Conservation (phyloP, 371 early-diverging fungal genomes). For the Syncephalastrum racemosum region DNA sequence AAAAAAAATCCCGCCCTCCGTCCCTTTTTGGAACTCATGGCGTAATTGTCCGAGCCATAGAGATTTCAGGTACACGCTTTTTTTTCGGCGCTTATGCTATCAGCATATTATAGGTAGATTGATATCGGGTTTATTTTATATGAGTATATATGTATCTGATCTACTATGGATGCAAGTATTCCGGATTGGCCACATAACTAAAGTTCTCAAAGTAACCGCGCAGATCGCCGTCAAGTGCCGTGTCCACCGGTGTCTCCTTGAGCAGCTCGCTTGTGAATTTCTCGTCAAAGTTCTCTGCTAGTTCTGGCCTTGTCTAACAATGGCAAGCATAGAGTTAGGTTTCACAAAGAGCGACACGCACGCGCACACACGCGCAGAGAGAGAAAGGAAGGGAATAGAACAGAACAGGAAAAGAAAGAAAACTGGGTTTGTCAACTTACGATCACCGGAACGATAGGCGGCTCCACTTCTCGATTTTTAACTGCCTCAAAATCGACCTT, state of each 20-base stretch:
- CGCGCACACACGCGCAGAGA: background rate
- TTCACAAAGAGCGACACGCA: background rate
- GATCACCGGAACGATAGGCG: slow-evolving; percentile 77
- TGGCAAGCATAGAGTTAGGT: background rate
- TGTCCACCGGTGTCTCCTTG: slow-evolving; percentile 39
- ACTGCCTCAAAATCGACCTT: slow-evolving; percentile 81
- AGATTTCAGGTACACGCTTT: no score
- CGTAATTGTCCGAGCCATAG: no score
- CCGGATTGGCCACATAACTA: slow-evolving; percentile 42
- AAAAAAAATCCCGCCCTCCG: no score
- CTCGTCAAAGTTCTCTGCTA: slow-evolving; percentile 53
- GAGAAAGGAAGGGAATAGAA: background rate
- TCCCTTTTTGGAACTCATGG: no score
- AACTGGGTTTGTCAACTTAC: slow-evolving; percentile 28
- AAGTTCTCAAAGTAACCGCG: slow-evolving; percentile 44
- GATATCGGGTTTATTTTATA: no score
- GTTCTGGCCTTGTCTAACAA: slow-evolving; percentile 39
- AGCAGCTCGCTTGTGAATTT: slow-evolving; percentile 43
- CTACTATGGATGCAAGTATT: no score
- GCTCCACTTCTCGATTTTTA: slow-evolving; percentile 59
- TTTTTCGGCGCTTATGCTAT: no score
- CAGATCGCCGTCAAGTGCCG: slow-evolving; percentile 31
- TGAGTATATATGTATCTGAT: no score
- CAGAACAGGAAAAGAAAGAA: background rate
- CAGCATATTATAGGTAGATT: no score